phyloP scores from a whole-genome alignment of 768 basidiomycete species.

The Xerocomus spinulosus region DNA sequence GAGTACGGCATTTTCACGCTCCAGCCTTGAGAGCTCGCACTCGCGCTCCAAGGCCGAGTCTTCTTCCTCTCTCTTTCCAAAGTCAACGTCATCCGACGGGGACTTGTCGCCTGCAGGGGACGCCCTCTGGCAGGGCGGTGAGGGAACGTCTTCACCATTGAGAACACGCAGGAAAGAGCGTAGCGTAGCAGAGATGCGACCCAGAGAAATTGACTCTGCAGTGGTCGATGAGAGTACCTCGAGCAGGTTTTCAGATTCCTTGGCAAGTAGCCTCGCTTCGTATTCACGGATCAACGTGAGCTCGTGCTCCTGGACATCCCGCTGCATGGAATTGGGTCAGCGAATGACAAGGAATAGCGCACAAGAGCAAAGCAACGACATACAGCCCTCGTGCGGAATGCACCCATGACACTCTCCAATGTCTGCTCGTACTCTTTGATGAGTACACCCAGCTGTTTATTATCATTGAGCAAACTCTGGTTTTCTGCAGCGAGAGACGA shows the following conservation, averaged over 20 bases:
- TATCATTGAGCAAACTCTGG: constrained; percentile 81
- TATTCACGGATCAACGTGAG: constrained; percentile 87
- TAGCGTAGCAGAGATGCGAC: constrained; percentile 63
- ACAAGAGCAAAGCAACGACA: constrained; percentile 38
- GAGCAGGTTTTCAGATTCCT: constrained; percentile 63
- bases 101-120: constrained; percentile 5
- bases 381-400: constrained; percentile 87
- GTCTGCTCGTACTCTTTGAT: constrained; percentile 98
- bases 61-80: constrained; percentile 41
- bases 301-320: constrained; percentile 91
- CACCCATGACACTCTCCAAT: constrained; percentile 89
- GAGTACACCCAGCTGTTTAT: constrained; percentile 86
- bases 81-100: constrained; percentile 12
- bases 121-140: background rate
- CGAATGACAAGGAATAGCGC: background rate
- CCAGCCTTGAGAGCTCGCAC: constrained; percentile 80
- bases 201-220: constrained; percentile 61
- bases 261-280: constrained; percentile 74
- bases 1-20: constrained; percentile 83
- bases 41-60: constrained; percentile 87
- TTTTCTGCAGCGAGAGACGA: constrained; percentile 76
- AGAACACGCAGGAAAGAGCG: constrained; percentile 66
- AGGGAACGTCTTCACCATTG: constrained; percentile 55
- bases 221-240: constrained; percentile 59
- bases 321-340: constrained; percentile 40